Percentiles rank a stretch among this genome's conserved stretches.
These are phyloP conservation scores for Coemansia sp. DNA, from an alignment of 192 early-diverging fungal genomes.

Conservation along the genomic window DNA sequence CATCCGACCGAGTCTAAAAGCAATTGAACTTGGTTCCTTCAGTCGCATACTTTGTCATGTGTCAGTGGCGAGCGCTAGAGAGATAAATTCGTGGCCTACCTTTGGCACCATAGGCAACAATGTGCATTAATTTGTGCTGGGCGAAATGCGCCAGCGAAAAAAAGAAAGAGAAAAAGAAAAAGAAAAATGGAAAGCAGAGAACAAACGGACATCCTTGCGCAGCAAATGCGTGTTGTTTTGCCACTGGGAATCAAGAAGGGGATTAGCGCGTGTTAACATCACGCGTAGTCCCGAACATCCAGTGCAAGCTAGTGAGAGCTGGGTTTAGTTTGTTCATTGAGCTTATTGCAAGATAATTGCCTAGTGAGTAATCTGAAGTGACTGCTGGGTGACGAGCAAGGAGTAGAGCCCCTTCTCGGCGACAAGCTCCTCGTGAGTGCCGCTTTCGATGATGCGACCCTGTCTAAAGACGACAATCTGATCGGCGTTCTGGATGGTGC, in stretches of 20 bases:
- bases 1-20: conserved; percentile 4
- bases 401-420: conserved; percentile 59
- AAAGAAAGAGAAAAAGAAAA: not conserved
- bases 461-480: conserved; percentile 65
- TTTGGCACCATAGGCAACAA: conserved; percentile 13
- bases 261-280: too few relatives aligned
- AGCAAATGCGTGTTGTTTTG: not conserved
- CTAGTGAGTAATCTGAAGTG: conserved; percentile 48
- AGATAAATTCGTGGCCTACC: not conserved
- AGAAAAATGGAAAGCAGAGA: not conserved
- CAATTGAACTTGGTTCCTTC: not conserved
- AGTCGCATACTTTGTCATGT: not conserved
- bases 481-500: conserved; percentile 83
- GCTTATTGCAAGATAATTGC: too few relatives aligned
- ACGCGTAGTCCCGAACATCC: too few relatives aligned
- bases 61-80: not conserved
- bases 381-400: conserved; percentile 64
- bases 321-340: too few relatives aligned
- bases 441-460: conserved; percentile 65
- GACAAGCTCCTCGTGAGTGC: conserved; percentile 66
- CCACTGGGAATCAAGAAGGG: too few relatives aligned
- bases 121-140: conserved; percentile 1
- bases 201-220: not conserved
- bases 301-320: too few relatives aligned
- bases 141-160: not conserved